Conservation (phyloP, 495 filamentous ascomycete species). For the Platismatia glauca region DNA sequence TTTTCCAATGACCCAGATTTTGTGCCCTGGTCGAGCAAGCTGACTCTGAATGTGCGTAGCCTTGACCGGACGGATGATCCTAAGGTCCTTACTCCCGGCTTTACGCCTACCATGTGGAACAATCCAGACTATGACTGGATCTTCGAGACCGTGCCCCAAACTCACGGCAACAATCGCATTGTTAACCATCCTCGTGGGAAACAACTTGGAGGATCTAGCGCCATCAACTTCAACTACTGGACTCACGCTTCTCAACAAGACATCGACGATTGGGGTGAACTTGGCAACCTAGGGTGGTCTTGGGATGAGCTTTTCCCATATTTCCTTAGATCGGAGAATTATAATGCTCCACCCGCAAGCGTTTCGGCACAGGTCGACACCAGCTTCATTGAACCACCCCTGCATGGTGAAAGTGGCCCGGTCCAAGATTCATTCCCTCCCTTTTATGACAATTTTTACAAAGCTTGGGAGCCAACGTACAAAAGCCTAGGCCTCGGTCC, state of each 20-base stretch:
- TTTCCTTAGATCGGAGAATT: conserved; percentile 22
- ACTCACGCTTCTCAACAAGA: conserved; percentile 37
- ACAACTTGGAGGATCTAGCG: conserved; percentile 46
- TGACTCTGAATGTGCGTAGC: no score
- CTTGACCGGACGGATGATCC: conserved; percentile 33
- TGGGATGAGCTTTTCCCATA: conserved; percentile 43
- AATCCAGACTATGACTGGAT: conserved; percentile 45
- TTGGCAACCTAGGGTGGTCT: conserved; percentile 47
- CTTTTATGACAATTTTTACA: conserved; percentile 19
- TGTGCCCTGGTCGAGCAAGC: no score
- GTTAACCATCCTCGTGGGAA: conserved; percentile 25
- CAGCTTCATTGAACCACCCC: conserved; percentile 17
- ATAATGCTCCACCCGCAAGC: conserved; percentile 13
- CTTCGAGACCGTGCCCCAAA: conserved; percentile 41
- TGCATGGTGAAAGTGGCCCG: conserved; percentile 20
- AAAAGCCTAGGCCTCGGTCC: conserved; percentile 27
- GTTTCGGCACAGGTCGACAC: conserved; percentile 14
- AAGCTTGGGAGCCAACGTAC: conserved; percentile 25
- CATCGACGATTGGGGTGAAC: conserved; percentile 44
- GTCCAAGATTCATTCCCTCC: conserved; percentile 26
- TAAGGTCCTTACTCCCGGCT: conserved; percentile 35
- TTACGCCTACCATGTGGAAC: conserved; percentile 33
- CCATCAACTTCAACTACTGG: conserved; percentile 45
- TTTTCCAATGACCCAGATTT: no score
- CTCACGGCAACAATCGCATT: conserved; percentile 19